A percentile compares a stretch with the other conserved stretches of the same genome.
Evolutionary conservation across 2,329 filamentous ascomycete genomes (phyloP).

Genomic region (Diaporthe eres): DNA sequence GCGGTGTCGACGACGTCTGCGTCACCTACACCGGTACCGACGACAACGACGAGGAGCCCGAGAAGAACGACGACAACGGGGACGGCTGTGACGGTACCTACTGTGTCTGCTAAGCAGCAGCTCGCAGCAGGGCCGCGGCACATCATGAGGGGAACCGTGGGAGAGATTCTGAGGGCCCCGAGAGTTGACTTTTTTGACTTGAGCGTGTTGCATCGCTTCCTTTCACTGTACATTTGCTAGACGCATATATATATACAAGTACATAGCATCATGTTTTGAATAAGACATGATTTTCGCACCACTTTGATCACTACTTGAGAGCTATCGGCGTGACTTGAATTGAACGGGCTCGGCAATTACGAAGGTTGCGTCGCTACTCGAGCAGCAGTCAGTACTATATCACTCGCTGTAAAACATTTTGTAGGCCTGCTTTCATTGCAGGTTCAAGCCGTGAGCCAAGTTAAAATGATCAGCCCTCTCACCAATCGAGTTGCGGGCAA

Average conservation of each 20-base stretch:
- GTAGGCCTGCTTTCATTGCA: background rate
- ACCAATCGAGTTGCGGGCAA: too few species aligned
- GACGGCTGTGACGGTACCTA: conserved; percentile 29
- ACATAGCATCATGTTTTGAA: conserved; percentile 4
- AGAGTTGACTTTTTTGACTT: conserved; percentile 30
- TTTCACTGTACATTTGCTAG: conserved; percentile 36
- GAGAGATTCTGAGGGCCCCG: conserved; percentile 5
- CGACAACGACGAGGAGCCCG: conserved; percentile 26
- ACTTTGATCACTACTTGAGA: too few species aligned
- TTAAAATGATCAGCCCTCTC: too few species aligned
- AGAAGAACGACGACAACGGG: conserved; percentile 29
- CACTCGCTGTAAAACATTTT: background rate
- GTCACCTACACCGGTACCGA: conserved; percentile 33
- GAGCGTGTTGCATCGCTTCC: conserved; percentile 31
- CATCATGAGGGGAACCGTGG: background rate
- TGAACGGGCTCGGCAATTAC: rapidly evolving
- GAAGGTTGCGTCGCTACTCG: background rate
- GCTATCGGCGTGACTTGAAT: background rate
- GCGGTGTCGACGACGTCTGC: conserved; percentile 16
- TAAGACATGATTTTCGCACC: background rate
- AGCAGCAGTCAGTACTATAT: too few species aligned
- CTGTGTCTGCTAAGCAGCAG: conserved; percentile 34
- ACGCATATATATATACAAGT: conserved; percentile 7
- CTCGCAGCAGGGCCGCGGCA: background rate
- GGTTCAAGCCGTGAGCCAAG: too few species aligned